phyloP scores from a whole-genome alignment of 2,329 filamentous ascomycete species.

The Venturia effusa region DNA sequence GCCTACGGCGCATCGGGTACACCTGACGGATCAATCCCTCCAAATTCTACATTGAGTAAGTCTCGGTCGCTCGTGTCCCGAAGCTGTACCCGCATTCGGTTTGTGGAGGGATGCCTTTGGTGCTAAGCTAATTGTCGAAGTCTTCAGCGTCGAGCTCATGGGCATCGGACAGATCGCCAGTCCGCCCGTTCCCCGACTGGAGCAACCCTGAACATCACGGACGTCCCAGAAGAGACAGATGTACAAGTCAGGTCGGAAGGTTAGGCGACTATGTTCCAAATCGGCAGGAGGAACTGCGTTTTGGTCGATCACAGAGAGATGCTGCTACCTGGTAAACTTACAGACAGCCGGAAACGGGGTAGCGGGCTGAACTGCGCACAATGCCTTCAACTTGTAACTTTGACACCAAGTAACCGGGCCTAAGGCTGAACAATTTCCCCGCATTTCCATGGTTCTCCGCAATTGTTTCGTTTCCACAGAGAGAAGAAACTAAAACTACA shows the following conservation, averaged over 20 bases:
- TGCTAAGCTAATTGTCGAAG: neutral
- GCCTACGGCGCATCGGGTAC: constrained; percentile 68
- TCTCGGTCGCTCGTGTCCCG: constrained; percentile 14
- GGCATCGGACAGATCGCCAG: constrained; percentile 61
- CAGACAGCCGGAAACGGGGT: neutral
- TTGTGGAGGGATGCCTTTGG: neutral
- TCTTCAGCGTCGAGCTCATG: constrained; percentile 87
- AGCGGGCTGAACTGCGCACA: neutral
- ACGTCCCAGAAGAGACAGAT: neutral
- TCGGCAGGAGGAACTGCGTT: neutral
- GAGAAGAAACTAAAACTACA: neutral
- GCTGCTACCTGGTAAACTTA: neutral
- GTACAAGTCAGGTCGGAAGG: too few relatives aligned
- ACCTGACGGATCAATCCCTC: constrained; percentile 56
- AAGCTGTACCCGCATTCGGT: neutral
- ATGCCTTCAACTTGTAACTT: neutral
- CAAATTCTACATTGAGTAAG: constrained; percentile 63
- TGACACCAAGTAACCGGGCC: neutral
- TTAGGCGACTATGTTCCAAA: neutral
- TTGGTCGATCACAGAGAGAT: neutral
- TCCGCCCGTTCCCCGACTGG: neutral
- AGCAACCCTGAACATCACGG: neutral
- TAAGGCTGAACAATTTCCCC: neutral
- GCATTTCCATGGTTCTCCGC: neutral
- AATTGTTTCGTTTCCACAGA: neutral